phyloP scores from a whole-genome alignment of 1,139 yeast species.

The Blastobotrys buckinghamii region DNA sequence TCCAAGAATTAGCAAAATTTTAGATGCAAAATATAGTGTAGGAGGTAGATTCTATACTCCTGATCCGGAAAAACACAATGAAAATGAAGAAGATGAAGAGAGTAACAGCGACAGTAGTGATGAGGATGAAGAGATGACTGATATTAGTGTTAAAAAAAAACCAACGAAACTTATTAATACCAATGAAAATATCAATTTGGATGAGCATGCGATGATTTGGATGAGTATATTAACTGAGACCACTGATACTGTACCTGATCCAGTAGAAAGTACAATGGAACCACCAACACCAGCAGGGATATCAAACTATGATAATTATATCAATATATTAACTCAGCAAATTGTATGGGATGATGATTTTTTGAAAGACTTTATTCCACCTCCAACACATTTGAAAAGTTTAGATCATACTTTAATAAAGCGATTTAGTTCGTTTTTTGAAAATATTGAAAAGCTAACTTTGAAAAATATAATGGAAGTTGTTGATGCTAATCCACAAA shows the following conservation, averaged over 20 bases:
- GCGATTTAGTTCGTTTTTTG: slow-evolving; percentile 16
- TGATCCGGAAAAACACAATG: slow-evolving; percentile 22
- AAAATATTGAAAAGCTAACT: slow-evolving; percentile 16
- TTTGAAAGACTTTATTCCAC: slow-evolving; percentile 14
- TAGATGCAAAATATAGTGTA: slow-evolving; percentile 75
- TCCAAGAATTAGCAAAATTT: slow-evolving; percentile 65
- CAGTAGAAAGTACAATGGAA: slow-evolving; percentile 9
- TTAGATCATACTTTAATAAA: slow-evolving; percentile 19
- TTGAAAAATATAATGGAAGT: slow-evolving; percentile 19
- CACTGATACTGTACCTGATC: slow-evolving; percentile 8
- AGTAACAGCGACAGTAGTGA: background rate
- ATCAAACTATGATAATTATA: slow-evolving; percentile 5
- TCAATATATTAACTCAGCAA: slow-evolving; percentile 34
- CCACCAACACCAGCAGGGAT: slow-evolving; percentile 10
- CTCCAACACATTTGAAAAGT: slow-evolving; percentile 3
- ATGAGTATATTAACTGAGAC: slow-evolving; percentile 13
- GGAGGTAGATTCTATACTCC: slow-evolving; percentile 79
- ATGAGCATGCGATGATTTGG: slow-evolving; percentile 16
- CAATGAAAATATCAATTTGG: background rate
- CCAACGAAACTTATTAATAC: background rate
- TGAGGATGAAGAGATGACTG: slow-evolving; percentile 14
- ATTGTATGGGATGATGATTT: slow-evolving; percentile 40
- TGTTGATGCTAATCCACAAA: background rate
- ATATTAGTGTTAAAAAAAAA: background rate
- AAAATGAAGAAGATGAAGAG: slow-evolving; percentile 18